These are phyloP conservation scores for Phalaenopsis hybrid DNA, from an alignment of 116 monocot genomes.

Conservation along the genomic window DNA sequence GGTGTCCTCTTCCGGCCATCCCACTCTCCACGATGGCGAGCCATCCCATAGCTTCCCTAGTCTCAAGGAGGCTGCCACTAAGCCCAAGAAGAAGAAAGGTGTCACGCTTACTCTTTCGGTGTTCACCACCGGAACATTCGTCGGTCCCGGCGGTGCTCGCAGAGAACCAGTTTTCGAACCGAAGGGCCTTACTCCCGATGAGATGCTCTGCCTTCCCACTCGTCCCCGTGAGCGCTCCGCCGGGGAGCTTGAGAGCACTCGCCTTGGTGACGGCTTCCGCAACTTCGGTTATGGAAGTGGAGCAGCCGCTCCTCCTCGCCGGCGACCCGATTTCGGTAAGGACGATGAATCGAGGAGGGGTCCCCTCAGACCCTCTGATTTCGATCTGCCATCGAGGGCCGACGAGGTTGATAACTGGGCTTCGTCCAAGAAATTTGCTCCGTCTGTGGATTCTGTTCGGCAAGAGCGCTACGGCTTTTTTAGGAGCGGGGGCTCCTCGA, in stretches of 20 bases:
- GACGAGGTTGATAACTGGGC: slow-evolving; percentile 85
- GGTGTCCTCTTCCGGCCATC: background rate
- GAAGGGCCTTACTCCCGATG: slow-evolving; percentile 48
- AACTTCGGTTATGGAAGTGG: slow-evolving; percentile 40
- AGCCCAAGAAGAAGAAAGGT: slow-evolving; percentile 80
- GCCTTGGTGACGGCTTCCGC: slow-evolving; percentile 65
- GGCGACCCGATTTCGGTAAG: slow-evolving; percentile 20
- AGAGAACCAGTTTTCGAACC: slow-evolving; percentile 13
- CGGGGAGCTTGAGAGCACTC: slow-evolving; percentile 60
- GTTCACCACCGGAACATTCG: slow-evolving; percentile 31
- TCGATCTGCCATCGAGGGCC: slow-evolving; percentile 61
- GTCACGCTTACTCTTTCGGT: slow-evolving; percentile 41
- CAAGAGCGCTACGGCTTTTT: slow-evolving; percentile 35
- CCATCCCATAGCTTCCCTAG: slow-evolving; percentile 18
- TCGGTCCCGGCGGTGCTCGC: slow-evolving; percentile 1
- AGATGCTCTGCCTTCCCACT: slow-evolving; percentile 61
- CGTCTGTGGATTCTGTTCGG: slow-evolving; percentile 22
- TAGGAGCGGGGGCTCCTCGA: slow-evolving; percentile 22
- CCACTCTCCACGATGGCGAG: background rate
- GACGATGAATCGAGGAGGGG: slow-evolving; percentile 33
- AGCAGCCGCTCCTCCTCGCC: slow-evolving; percentile 18
- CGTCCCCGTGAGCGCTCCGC: slow-evolving; percentile 70
- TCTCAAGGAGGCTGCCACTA: slow-evolving; percentile 58
- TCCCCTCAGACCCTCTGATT: slow-evolving; percentile 22
- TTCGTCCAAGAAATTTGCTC: slow-evolving; percentile 38